A percentile compares a stretch with the other conserved stretches of the same genome.
Conservation (phyloP, 202 grass and related monocot genomes). For the Dendrocalamus latiflorus region DNA sequence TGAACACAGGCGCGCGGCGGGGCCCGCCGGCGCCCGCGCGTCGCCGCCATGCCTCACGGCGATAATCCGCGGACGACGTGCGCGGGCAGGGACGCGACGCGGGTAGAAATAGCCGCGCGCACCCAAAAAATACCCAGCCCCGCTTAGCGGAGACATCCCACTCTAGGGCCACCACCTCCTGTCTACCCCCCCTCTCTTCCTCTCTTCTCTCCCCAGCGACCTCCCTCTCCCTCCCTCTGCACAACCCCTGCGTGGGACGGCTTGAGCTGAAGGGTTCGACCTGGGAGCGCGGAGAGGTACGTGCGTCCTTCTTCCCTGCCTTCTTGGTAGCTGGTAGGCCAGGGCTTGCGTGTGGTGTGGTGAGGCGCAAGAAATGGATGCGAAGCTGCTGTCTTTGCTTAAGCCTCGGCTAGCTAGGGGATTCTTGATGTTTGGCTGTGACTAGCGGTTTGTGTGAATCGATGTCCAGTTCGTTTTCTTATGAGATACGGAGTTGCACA, state of each 20-base stretch:
- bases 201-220: neutral
- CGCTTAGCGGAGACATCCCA: constrained; percentile 42
- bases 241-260: neutral
- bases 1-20: constrained; percentile 21
- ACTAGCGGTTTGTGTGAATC: neutral
- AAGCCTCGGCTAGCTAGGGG: neutral
- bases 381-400: neutral
- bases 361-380: neutral
- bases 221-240: neutral
- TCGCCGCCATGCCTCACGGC: too few species aligned
- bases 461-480: neutral
- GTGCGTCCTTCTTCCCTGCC: neutral
- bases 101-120: constrained; percentile 38
- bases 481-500: neutral
- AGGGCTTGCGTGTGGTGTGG: neutral
- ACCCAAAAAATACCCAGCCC: too few species aligned
- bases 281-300: constrained; percentile 11
- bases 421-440: neutral
- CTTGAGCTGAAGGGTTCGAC: neutral
- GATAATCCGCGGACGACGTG: too few species aligned
- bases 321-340: neutral
- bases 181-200: neutral
- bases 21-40: neutral
- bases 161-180: neutral
- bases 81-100: too few species aligned